phyloP scores from a whole-genome alignment of 2,329 filamentous ascomycete genomes.

The Fusarium agapanthi region DNA sequence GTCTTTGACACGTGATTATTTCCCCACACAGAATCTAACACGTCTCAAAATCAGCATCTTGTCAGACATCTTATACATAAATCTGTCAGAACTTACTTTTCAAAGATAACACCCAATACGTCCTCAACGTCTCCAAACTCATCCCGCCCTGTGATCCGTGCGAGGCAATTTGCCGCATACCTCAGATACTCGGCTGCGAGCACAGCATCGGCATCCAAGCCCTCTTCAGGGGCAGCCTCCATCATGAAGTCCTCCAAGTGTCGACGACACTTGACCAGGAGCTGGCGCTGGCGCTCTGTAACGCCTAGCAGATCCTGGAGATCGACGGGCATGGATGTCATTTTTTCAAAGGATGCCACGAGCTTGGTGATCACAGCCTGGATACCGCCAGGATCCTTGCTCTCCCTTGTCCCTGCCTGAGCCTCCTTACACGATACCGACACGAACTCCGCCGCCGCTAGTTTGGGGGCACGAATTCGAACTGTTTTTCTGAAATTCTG shows the following conservation, averaged over 20 bases:
- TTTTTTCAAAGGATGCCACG: constrained; percentile 70
- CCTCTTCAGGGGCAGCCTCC: constrained; percentile 57
- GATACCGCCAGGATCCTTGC: constrained; percentile 69
- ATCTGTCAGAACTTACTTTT: constrained; percentile 73
- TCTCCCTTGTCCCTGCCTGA: constrained; percentile 39
- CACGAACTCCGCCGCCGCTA: constrained; percentile 48
- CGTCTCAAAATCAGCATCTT: constrained; percentile 28
- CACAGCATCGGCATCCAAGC: constrained; percentile 78
- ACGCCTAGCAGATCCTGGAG: constrained; percentile 89
- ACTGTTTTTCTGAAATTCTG: constrained; percentile 48
- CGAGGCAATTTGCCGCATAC: constrained; percentile 80
- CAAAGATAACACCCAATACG: constrained; percentile 94
- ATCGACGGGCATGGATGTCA: constrained; percentile 76
- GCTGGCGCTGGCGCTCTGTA: constrained; percentile 85
- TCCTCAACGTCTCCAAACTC: constrained; percentile 92
- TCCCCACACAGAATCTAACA: constrained; percentile 58
- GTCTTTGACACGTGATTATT: constrained; percentile 40
- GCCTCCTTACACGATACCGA: constrained; percentile 78
- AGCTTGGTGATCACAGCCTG: constrained; percentile 74
- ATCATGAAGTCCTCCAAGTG: constrained; percentile 78
- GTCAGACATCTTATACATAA: background rate
- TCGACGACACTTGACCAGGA: constrained; percentile 76
- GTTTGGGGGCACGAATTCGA: constrained; percentile 24
- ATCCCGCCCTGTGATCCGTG: constrained; percentile 86
- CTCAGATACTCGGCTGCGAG: constrained; percentile 90